Evolutionary conservation across 1,139 yeast species (phyloP).

Genomic region (Geotrichum macrosporum): DNA sequence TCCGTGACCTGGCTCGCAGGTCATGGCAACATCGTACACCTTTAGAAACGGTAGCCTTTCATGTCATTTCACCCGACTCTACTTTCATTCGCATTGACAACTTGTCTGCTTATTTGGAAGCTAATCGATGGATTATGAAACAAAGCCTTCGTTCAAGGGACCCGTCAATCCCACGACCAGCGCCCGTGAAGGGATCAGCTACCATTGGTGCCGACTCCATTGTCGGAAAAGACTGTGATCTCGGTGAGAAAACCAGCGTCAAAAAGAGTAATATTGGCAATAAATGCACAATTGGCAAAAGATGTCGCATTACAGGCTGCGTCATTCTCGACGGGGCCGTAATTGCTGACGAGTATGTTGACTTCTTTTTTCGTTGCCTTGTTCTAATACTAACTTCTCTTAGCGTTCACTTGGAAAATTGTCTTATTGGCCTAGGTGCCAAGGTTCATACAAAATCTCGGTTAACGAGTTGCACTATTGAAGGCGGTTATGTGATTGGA

Average conservation of each 20-base stretch:
- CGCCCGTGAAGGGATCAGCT: slow-evolving; percentile 57
- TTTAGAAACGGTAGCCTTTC: slow-evolving; percentile 61
- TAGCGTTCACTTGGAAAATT: slow-evolving; percentile 66
- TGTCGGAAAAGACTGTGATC: slow-evolving; percentile 49
- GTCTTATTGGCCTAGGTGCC: slow-evolving; percentile 72
- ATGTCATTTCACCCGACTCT: slow-evolving; percentile 45
- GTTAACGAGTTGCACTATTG: slow-evolving; percentile 71
- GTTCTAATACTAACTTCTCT: too few species aligned
- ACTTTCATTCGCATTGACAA: slow-evolving; percentile 74
- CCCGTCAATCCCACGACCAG: slow-evolving; percentile 37
- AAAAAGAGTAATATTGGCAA: slow-evolving; percentile 78
- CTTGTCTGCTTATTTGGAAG: slow-evolving; percentile 79
- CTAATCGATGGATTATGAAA: slow-evolving; percentile 76
- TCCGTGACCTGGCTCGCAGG: slow-evolving; percentile 83
- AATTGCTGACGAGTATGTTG: slow-evolving; percentile 84
- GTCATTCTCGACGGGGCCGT: slow-evolving; percentile 66
- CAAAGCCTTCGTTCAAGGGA: slow-evolving; percentile 33
- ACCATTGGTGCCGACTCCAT: slow-evolving; percentile 84
- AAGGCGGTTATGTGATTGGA: slow-evolving; percentile 54
- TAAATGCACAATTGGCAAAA: slow-evolving; percentile 73
- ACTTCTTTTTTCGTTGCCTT: too few species aligned
- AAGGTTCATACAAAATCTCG: slow-evolving; percentile 44
- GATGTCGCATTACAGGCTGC: slow-evolving; percentile 85
- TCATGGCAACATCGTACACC: slow-evolving; percentile 75
- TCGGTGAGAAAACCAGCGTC: slow-evolving; percentile 79